These are phyloP conservation scores for Limnanthes douglasii DNA, from an alignment of 345 rosid genomes.

Conservation along the genomic window DNA sequence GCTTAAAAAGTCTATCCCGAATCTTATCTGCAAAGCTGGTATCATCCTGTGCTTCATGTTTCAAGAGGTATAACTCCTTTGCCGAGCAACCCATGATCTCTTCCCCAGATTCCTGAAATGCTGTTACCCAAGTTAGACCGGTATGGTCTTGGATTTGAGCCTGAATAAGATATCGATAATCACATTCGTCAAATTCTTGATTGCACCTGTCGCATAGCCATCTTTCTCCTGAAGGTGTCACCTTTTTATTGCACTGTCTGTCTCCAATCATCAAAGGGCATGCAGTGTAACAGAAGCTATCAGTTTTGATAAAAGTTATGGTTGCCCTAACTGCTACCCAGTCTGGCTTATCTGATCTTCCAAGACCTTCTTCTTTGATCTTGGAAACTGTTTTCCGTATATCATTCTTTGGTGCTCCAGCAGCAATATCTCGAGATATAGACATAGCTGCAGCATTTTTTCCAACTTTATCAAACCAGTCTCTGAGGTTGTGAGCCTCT, in stretches of 20 bases:
- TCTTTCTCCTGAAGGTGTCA: conserved; percentile 33
- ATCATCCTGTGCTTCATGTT: conserved; percentile 48
- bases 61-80: conserved; percentile 51
- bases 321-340: conserved; percentile 71
- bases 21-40: conserved; percentile 33
- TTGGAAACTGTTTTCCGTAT: conserved; percentile 53
- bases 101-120: conserved; percentile 82
- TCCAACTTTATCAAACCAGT: conserved; percentile 75
- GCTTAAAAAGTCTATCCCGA: conserved; percentile 34
- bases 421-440: conserved; percentile 57
- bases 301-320: conserved; percentile 55
- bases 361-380: conserved; percentile 85
- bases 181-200: conserved; percentile 78
- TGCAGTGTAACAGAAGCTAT: conserved; percentile 76
- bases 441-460: conserved; percentile 37
- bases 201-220: conserved; percentile 89
- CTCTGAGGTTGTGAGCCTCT: conserved; percentile 42
- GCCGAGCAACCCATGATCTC: conserved; percentile 65
- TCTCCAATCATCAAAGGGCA: conserved; percentile 86
- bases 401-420: conserved; percentile 43
- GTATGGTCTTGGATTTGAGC: conserved; percentile 85
- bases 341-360: conserved; percentile 81
- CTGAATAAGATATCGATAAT: conserved; percentile 78
- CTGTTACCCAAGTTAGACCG: conserved; percentile 70
- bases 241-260: conserved; percentile 77